Base-by-base conservation (phyloP, 106 monocot species). In the Phalaenopsis equestris region DNA sequence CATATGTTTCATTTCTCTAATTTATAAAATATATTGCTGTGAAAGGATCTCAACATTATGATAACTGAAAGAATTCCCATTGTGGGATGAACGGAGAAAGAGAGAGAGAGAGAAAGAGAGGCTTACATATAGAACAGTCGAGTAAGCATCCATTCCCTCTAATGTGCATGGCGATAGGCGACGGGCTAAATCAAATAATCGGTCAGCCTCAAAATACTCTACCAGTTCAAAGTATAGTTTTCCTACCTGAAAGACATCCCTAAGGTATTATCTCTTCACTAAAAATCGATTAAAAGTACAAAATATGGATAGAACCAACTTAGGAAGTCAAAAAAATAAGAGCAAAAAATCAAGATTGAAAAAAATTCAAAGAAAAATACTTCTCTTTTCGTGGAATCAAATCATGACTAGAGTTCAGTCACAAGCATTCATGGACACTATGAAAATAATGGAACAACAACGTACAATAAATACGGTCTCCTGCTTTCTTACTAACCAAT, bases 121-220 rank as follows among this genome's bases (percentile, higher is more conserved):
- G 81, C 90, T 88, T 88, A 98, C 97, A 88, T 82, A 98, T 84
- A 98, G 89, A 81, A 98, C 89, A 72, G 98, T 98, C 5, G 98
- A 98, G 41, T 98, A 98, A 8, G 89, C 85, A 80, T 98, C 98
- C 98, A 98, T 98, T 84, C 98, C 98, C 64, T 91, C 98, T 80
- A 98, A 83, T 12, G 78, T 81, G 81, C 86, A 92, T n/a, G 98
- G 94, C 45, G 94, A 91, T 14, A 93, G 52, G 58, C 88, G 87
- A 36, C 91, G 94, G 57, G 98, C 89, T 81, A 93, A 78, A 55
- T 89, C 89, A 85, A 98, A 98, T 52, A 86, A 87, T 30, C 81
- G 98, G 75, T 89, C 98, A 80, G 98, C 90, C 80, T 98, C 94
- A 82, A 89, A 87, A 89, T 92, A 91, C 80, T 98, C 89, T 38